Conservation (phyloP, 495 filamentous ascomycete species). For the Aspergillus biplanus region DNA sequence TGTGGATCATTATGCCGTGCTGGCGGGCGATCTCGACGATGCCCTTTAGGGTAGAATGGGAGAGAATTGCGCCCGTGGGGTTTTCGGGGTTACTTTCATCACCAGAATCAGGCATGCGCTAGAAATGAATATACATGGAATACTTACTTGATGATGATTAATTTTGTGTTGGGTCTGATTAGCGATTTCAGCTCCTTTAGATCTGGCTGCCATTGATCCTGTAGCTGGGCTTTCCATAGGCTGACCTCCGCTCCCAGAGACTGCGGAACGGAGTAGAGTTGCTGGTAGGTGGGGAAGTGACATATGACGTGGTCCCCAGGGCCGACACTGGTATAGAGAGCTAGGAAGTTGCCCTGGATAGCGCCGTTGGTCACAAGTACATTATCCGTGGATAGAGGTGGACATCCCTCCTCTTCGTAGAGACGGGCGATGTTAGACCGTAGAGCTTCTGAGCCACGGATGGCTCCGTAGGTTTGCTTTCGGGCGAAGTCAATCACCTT, state of each 20-base stretch:
- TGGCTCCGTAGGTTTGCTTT: constrained; percentile 70
- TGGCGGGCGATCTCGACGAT: constrained; percentile 67
- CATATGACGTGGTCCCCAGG: constrained; percentile 89
- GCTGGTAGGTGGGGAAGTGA: constrained; percentile 89
- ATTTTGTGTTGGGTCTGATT: constrained; percentile 74
- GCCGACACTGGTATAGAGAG: constrained; percentile 73
- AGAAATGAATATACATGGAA: not conserved
- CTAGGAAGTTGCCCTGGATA: constrained; percentile 80
- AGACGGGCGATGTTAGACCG: constrained; percentile 63
- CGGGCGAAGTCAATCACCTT: constrained; percentile 42
- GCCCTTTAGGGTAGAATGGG: constrained; percentile 59
- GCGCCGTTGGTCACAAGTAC: constrained; percentile 80
- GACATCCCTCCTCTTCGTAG: constrained; percentile 59
- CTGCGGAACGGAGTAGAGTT: constrained; percentile 76
- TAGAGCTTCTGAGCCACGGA: constrained; percentile 67
- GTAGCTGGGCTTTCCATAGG: constrained; percentile 72
- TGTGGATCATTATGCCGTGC: constrained; percentile 67
- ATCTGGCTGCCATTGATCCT: constrained; percentile 69
- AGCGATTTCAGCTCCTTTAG: constrained; percentile 67
- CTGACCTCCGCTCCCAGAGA: constrained; percentile 81
- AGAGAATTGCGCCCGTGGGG: constrained; percentile 76
- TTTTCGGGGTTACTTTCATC: constrained; percentile 80
- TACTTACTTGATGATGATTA: constrained; percentile 66
- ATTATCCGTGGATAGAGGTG: constrained; percentile 61
- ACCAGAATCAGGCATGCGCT: not conserved